Evolutionary conservation across 768 basidiomycete genomes (phyloP).

Genomic region (Lactarius psammicola): DNA sequence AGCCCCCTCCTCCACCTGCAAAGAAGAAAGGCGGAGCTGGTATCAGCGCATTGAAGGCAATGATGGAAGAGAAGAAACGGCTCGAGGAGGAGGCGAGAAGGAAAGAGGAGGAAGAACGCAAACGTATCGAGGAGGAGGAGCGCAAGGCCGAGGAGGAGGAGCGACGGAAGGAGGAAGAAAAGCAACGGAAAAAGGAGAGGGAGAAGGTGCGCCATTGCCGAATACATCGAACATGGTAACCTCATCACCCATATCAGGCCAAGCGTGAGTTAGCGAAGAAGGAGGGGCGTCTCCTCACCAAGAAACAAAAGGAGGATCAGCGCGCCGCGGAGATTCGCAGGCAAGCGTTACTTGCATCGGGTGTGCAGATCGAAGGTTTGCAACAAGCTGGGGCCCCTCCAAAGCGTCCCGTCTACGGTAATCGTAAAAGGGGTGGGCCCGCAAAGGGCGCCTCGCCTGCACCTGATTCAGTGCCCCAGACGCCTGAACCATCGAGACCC

Average conservation of each 20-base stretch:
- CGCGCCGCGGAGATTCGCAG: slow-evolving; percentile 88
- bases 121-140: slow-evolving; percentile 88
- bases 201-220: slow-evolving; percentile 58
- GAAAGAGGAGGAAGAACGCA: slow-evolving; percentile 73
- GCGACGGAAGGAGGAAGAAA: slow-evolving; percentile 75
- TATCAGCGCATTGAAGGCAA: slow-evolving; percentile 79
- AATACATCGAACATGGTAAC: slow-evolving; percentile 17
- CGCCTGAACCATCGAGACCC: slow-evolving; percentile 26
- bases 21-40: slow-evolving; percentile 71
- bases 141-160: slow-evolving; percentile 73
- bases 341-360: slow-evolving; percentile 86
- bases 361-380: slow-evolving; percentile 87
- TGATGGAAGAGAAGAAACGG: slow-evolving; percentile 91
- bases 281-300: slow-evolving; percentile 92
- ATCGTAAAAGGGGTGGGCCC: slow-evolving; percentile 72
- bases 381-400: slow-evolving; percentile 54
- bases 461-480: slow-evolving; percentile 49
- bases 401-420: slow-evolving; percentile 82
- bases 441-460: slow-evolving; percentile 55
- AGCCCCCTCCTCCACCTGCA: slow-evolving; percentile 54
- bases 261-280: slow-evolving; percentile 90
- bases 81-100: slow-evolving; percentile 79
- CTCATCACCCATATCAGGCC: slow-evolving; percentile 46
- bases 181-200: slow-evolving; percentile 80
- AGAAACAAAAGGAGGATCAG: slow-evolving; percentile 94